Evolutionary conservation across 768 basidiomycete species (phyloP), one percentile per base, ranked within the genome.

Genomic region (Suillus decipiens): DNA sequence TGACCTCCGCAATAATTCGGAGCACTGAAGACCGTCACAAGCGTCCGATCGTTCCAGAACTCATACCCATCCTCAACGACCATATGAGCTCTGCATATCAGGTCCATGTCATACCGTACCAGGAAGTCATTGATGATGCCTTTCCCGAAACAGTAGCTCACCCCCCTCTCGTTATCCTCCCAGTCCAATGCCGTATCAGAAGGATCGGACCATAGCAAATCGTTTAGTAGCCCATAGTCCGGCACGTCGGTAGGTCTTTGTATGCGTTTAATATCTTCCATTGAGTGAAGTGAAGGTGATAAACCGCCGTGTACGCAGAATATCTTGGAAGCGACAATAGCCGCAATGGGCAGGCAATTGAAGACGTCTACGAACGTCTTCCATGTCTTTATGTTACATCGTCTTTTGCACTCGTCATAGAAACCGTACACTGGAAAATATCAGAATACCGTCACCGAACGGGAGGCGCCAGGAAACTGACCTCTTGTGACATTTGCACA

Each of bases 361-460:
- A 99, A 99, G 63, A 98, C 96, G 79, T 99, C 97, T 76, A 99
- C 93, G 77, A 99, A 99, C 2, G 95, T 96, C 80, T 96, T 99
- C 97, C 97, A 99, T 33, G 93, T 96, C 81, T 99, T 99, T 84
- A 99, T 95, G 76, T 96, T 98, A 84, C 95, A 97, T 67, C 97
- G 87, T 73, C 97, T 89, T 80, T 99, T 99, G 84, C 97, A 99
- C 79, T 99, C 97, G 79, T 99, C 97, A 77, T 99, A 99, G 80
- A 99, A 99, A 33, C 97, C 97, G 71, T 99, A 99, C 24, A 99
- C 97, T 98, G 39, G 22, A 55, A 7, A 34, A 64, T 48, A 36
- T 61, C 59, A 41, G 22, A 60, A 73, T 37, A 76, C 68, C 41
- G 54, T 22, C 42, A 50, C 66, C 50, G 60, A 67, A 72, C 37